Evolutionary conservation across 768 basidiomycete genomes (phyloP).

Genomic region (Amanita molliuscula): DNA sequence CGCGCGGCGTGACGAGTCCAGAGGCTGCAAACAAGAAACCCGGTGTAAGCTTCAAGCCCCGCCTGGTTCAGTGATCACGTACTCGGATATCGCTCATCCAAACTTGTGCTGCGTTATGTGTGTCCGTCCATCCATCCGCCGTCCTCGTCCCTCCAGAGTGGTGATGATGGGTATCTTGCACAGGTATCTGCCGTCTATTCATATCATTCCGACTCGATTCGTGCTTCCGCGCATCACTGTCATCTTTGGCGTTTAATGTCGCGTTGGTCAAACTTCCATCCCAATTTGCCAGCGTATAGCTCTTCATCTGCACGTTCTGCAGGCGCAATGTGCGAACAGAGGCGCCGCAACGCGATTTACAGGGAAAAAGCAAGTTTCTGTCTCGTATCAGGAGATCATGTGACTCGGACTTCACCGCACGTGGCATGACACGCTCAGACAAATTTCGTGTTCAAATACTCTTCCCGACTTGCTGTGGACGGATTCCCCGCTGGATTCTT

Average conservation of each 20-base stretch:
- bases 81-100: neutral
- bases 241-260: neutral
- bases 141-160: neutral
- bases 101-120: neutral
- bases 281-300: constrained; percentile 15
- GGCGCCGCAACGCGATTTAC: neutral
- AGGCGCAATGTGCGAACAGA: neutral
- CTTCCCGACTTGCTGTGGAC: too few species aligned
- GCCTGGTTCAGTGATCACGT: neutral
- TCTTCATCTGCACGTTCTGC: constrained; percentile 8
- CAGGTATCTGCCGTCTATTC: neutral
- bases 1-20: neutral
- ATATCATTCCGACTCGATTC: constrained; percentile 1
- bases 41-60: neutral
- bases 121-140: neutral
- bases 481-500: too few species aligned
- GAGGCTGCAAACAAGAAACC: neutral
- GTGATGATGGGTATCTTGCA: neutral
- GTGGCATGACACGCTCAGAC: neutral
- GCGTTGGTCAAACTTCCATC: constrained; percentile 10
- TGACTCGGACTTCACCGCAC: neutral
- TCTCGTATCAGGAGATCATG: constrained; percentile 3
- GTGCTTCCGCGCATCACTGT: neutral
- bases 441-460: too few species aligned
- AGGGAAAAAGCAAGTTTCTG: neutral